Percentiles rank a stretch among this genome's conserved stretches.
Evolutionary conservation across 2,329 filamentous ascomycete species (phyloP).

Genomic region (Penicillium glabrum): DNA sequence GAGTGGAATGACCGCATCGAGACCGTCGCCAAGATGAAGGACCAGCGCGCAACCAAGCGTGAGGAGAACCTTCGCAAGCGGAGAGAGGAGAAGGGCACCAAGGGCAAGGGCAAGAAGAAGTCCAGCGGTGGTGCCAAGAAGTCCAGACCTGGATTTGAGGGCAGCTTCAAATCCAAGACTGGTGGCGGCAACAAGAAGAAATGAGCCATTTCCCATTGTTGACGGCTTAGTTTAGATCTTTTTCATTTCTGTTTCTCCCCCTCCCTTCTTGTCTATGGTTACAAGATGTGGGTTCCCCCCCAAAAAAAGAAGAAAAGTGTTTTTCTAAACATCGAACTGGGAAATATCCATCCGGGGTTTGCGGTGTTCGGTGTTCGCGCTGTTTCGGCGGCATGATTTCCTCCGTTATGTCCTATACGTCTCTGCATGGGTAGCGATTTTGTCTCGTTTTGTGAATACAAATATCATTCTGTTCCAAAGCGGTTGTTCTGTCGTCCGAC

Average conservation of each 20-base stretch:
- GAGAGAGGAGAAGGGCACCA: constrained; percentile 70
- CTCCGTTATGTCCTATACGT: constrained; percentile 25
- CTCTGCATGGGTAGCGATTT: constrained; percentile 30
- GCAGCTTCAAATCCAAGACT: constrained; percentile 63
- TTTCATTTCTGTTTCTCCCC: background rate
- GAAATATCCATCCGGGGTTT: constrained; percentile 30
- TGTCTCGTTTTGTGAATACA: constrained; percentile 28
- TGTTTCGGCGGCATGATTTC: constrained; percentile 23
- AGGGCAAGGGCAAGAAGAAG: constrained; percentile 46
- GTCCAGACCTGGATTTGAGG: constrained; percentile 68
- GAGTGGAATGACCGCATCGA: constrained; percentile 77
- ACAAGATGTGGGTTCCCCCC: background rate
- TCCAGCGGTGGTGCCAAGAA: constrained; percentile 45
- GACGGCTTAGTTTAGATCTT: background rate
- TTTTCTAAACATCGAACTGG: constrained; percentile 26
- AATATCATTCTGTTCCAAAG: constrained; percentile 16
- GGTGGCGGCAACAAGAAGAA: constrained; percentile 46
- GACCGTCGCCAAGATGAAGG: constrained; percentile 72
- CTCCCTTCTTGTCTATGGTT: constrained; percentile 4
- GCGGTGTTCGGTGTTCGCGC: constrained; percentile 28
- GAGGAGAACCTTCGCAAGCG: constrained; percentile 75
- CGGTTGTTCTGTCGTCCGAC: background rate
- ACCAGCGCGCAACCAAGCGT: constrained; percentile 77
- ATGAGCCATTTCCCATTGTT: constrained; percentile 20
- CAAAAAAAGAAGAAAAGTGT: constrained; percentile 23